Base-by-base conservation (phyloP, 148 eudicot genomes). In the Vaccinium macrocarpon region DNA sequence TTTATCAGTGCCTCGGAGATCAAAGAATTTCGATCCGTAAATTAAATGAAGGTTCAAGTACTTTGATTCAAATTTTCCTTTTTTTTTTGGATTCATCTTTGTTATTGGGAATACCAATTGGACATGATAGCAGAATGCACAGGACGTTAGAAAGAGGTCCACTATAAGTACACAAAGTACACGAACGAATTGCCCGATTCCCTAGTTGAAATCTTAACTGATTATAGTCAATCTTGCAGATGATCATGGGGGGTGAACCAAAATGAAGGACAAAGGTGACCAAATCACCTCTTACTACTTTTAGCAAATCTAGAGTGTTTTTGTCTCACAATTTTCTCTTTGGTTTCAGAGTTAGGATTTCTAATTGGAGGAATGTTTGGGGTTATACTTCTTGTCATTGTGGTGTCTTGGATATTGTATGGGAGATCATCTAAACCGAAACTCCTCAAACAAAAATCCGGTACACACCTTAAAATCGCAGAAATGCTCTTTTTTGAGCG, bases 1-100 rank as follows among this genome's bases (percentile, higher is more conserved):
- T 89, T 57, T 86, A 81, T 78, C 73, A 84, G 27, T 89, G 90
- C 68, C 89, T 88, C 9, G 90, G 89, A 72, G 74, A 83, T 71
- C 80, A 74, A 78, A 85, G 82, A 82, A 75, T 85, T 70, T 49
- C 82, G 18, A 8, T 14, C 72, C 79, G 91, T 83, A 84, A 86
- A 42, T 1, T 29, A 38, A 12, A 49, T 4, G 21, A 23, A 50
- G 72, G 71, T 81, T 64, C 6, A 14, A 27, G 29, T 25, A 64
- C 29, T 64, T 48, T 11, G 70, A 48, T 66, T 48, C 57, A 15
- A n/a, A 35, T 16, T 48, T 49, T 13, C 55, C 38, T 16, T 18
- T 32, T 51, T 32, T 11, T 50, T n/a, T 23, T n/a, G n/a, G n/a
- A n/a, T n/a, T n/a, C 57, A 14, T 32, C 42, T 81, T 23, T 59